A percentile compares a stretch with the other conserved stretches of the same genome.
These are phyloP conservation scores for Scheffersomyces quercinus DNA, from an alignment of 1,139 yeast species.

Conservation along the genomic window DNA sequence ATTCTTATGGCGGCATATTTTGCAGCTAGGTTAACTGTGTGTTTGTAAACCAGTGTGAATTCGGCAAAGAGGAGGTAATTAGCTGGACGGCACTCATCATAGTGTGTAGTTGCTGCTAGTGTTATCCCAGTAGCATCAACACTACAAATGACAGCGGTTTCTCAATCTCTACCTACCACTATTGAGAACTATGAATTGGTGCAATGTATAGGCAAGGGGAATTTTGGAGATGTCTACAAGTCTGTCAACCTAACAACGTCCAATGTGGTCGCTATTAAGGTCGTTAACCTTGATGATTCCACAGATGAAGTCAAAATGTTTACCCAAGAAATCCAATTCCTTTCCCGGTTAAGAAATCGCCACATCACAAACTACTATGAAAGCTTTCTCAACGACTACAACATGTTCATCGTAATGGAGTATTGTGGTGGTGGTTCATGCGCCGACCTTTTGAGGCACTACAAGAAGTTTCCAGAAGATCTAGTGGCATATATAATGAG, in stretches of 20 bases:
- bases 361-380: slow-evolving; percentile 66
- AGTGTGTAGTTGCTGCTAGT: background rate
- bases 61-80: no score
- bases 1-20: no score
- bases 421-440: slow-evolving; percentile 93
- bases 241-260: slow-evolving; percentile 44
- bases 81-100: no score
- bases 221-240: slow-evolving; percentile 82
- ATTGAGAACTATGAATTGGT: slow-evolving; percentile 38
- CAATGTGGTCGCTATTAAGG: slow-evolving; percentile 72
- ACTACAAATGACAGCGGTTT: background rate
- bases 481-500: slow-evolving; percentile 58
- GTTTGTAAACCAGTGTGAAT: no score
- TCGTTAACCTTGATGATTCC: slow-evolving; percentile 71
- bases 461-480: slow-evolving; percentile 54
- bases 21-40: no score
- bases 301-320: slow-evolving; percentile 70
- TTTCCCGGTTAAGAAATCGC: slow-evolving; percentile 64
- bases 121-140: background rate
- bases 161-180: slow-evolving; percentile 9
- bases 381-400: slow-evolving; percentile 60
- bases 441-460: slow-evolving; percentile 52
- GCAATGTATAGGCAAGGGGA: slow-evolving; percentile 77
- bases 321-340: slow-evolving; percentile 73
- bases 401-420: slow-evolving; percentile 90